phyloP scores from a whole-genome alignment of 441 rosid genomes.

The Croton laevigatus region DNA sequence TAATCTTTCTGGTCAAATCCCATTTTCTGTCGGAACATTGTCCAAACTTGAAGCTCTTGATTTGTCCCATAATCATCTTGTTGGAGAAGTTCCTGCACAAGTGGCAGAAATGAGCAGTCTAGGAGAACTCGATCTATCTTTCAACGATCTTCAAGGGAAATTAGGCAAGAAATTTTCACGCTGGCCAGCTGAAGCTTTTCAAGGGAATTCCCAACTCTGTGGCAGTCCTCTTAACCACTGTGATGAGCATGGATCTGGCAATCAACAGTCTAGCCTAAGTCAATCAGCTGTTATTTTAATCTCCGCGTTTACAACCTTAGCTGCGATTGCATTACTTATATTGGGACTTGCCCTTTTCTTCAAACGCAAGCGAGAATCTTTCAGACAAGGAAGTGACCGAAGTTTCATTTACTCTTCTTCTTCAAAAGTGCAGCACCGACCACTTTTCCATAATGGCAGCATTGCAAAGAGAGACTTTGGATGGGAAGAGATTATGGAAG shows the following conservation, averaged over 20 bases:
- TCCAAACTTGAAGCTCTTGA: constrained; percentile 71
- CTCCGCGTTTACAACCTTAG: constrained; percentile 56
- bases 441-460: constrained; percentile 53
- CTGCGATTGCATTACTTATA: constrained; percentile 53
- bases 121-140: constrained; percentile 66
- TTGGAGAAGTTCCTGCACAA: constrained; percentile 59
- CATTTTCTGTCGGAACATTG: constrained; percentile 56
- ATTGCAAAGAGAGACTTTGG: constrained; percentile 54
- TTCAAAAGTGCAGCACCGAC: constrained; percentile 54
- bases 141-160: constrained; percentile 61
- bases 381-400: constrained; percentile 36
- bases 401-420: constrained; percentile 53
- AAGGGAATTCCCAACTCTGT: constrained; percentile 63
- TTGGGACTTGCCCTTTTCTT: constrained; percentile 41
- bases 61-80: constrained; percentile 68
- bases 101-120: constrained; percentile 67
- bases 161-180: constrained; percentile 57
- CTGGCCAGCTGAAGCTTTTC: constrained; percentile 65
- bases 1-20: constrained; percentile 59
- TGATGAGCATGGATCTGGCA: constrained; percentile 22
- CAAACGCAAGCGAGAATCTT: constrained; percentile 42
- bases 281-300: constrained; percentile 43
- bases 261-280: constrained; percentile 36
- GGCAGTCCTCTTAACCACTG: constrained; percentile 65
- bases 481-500: constrained; percentile 78